phyloP scores from a whole-genome alignment of 108 stramenopile species.

The Nitzschia sp. region DNA sequence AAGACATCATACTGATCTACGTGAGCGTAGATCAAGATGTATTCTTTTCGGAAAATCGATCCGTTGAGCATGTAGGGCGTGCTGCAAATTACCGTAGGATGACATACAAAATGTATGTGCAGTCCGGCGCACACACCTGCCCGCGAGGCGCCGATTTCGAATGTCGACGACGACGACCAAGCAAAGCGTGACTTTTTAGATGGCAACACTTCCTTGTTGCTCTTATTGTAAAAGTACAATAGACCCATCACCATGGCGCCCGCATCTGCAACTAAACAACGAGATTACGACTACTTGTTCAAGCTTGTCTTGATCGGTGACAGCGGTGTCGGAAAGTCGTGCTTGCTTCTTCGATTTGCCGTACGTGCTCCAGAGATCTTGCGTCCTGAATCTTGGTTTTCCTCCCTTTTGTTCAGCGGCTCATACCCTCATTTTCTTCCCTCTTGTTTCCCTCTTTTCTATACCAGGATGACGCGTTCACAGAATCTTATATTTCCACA shows the following conservation, averaged over 20 bases:
- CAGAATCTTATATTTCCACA: conserved; percentile 98
- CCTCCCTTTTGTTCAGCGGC: not conserved
- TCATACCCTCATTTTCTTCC: not conserved
- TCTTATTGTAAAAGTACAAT: no score
- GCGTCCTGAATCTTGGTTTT: not conserved
- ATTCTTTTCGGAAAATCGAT: no score
- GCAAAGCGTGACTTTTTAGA: no score
- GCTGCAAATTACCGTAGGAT: no score
- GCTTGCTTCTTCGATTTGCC: conserved; percentile 96
- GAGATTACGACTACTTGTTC: conserved; percentile 92
- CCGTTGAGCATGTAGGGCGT: no score
- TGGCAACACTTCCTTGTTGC: no score
- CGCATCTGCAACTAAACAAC: conserved; percentile 58
- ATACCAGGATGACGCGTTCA: conserved; percentile 94
- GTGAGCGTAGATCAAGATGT: no score
- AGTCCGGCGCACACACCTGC: no score
- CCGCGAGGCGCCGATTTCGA: no score
- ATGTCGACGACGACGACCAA: no score
- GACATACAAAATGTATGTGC: no score
- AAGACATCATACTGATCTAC: no score
- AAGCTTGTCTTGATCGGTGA: conserved; percentile 99
- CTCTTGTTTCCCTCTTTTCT: not conserved
- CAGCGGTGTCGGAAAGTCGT: conserved; percentile 98
- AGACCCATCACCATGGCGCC: conserved; percentile 53
- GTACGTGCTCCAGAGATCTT: conserved; percentile 46